Base-by-base conservation (phyloP, 768 basidiomycete species). In the Tricholoma bakamatsutake region DNA sequence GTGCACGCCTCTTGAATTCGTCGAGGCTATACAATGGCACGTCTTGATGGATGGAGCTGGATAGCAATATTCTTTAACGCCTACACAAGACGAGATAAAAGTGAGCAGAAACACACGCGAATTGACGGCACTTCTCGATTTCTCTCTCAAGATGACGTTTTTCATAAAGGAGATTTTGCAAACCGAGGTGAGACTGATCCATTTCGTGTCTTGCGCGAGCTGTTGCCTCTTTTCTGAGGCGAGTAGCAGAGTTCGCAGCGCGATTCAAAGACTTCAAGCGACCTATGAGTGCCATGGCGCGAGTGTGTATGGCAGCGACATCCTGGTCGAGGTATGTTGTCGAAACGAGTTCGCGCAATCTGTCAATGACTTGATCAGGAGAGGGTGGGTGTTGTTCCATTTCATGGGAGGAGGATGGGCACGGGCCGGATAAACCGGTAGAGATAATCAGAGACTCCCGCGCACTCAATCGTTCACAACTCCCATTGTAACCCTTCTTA, bases 61-160 rank as follows among this genome's bases (percentile, higher is more conserved):
- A 53, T 17, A 58, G 45, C 53, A 42, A 31, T 27, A 13, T 27
- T 40, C 11, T 48, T 45, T 4, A 21, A 50, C 34, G 28, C 39
- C 46, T 28, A 37, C 18, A 27, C 43, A 18, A n/a, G 7, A 28
- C 31, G 21, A 39, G n/a, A 39, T 12, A 30, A 15, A 13, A 5
- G 17, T n/a, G 37, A 30, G 39, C 28, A 13, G 17, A 45, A 50
- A 78, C 89, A 64, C 67, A 93, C 91, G 88, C 90, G 66, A 93
- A 95, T 66, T 94, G 91, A 48, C 90, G 82, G 71, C 93, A 95
- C 67, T 93, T 93, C 63, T 91, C 88, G 34, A 95, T 95, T 73
- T 95, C 93, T 55, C 90, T 80, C 69, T 93, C 90, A 5, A 95
- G 81, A 64, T 95, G 91, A 27, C 90, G 80, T 66, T 90, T 91